Base-by-base conservation (phyloP, 148 eudicot genomes). In the Drosera capensis region DNA sequence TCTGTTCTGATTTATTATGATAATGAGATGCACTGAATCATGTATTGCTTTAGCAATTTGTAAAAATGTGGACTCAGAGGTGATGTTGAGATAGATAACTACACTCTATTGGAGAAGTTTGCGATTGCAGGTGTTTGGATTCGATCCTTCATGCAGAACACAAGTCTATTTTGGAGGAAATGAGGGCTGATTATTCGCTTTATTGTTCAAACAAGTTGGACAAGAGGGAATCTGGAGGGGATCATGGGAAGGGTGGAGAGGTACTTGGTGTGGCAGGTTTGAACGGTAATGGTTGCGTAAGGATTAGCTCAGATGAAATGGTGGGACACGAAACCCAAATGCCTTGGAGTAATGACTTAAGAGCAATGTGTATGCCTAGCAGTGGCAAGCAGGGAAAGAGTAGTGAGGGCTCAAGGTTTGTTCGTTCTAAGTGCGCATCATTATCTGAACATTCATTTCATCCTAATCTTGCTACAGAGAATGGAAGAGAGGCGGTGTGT, bases 91-190 rank as follows among this genome's bases (percentile, higher is more conserved):
- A n/a, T n/a, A n/a, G n/a, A n/a, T n/a, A n/a, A n/a, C n/a, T n/a
- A n/a, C n/a, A n/a, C n/a, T n/a, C n/a, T n/a, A n/a, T n/a, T n/a
- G n/a, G n/a, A n/a, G n/a, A n/a, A n/a, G n/a, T n/a, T n/a, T 54
- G 41, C 18, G 13, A 38, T 35, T 45, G 22, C 56, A 87, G 96
- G 66, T 68, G 83, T 40, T 64, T 87, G 74, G 94, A 87, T 45
- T 74, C 80, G 5, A 77, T 82, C 57, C 70, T 87, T 63, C 94
- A 82, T 46, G 96, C 94, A 52, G 94, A 87, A 48, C 96, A 87
- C 60, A 87, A 82, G 60, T 55, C 50, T 28, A 65, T 79, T 54
- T 56, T 87, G 52, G 96, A 87, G 71, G 94, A 79, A 62, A 82
- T 87, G 90, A 71, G 96, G 45, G 71, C 55, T 45, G 86, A 87